A percentile compares a stretch with the other conserved stretches of the same genome.
Evolutionary conservation across 2,329 filamentous ascomycete species (phyloP).

Genomic region (Leptographium flavum): DNA sequence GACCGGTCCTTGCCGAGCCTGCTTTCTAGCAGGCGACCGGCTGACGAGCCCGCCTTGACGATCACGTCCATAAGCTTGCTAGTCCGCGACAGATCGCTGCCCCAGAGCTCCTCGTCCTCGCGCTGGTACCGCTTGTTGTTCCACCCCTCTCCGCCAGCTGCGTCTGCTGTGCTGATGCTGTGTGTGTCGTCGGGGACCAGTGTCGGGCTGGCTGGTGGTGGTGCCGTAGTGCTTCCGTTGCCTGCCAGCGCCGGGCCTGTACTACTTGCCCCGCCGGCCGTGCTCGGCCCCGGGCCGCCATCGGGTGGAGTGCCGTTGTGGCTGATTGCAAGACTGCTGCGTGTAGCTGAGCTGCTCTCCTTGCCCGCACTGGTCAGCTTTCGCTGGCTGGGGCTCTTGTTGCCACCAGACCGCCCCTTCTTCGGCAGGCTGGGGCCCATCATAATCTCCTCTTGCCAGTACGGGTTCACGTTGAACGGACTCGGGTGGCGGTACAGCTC

Average conservation of each 20-base stretch:
- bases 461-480: conserved; percentile 75
- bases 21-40: conserved; percentile 37
- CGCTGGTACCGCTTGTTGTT: conserved; percentile 70
- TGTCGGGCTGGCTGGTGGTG: conserved; percentile 23
- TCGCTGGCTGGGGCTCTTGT: conserved; percentile 44
- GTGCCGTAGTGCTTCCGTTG: neutral
- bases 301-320: conserved; percentile 14
- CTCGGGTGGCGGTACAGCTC: conserved; percentile 64
- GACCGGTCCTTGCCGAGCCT: conserved; percentile 32
- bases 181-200: conserved; percentile 32
- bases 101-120: conserved; percentile 81
- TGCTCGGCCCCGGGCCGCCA: conserved; percentile 11
- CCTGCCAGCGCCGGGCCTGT: neutral
- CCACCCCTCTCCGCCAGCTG: conserved; percentile 43
- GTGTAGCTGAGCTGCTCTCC: conserved; percentile 31
- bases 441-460: conserved; percentile 77
- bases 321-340: conserved; percentile 24
- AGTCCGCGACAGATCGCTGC: conserved; percentile 36
- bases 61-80: conserved; percentile 44
- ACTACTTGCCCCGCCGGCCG: neutral
- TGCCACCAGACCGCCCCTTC: conserved; percentile 31
- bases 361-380: conserved; percentile 43
- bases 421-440: conserved; percentile 64
- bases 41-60: conserved; percentile 42
- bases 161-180: conserved; percentile 22